Base-by-base conservation (phyloP, 768 basidiomycete genomes). In the Termitomyces sp. region DNA sequence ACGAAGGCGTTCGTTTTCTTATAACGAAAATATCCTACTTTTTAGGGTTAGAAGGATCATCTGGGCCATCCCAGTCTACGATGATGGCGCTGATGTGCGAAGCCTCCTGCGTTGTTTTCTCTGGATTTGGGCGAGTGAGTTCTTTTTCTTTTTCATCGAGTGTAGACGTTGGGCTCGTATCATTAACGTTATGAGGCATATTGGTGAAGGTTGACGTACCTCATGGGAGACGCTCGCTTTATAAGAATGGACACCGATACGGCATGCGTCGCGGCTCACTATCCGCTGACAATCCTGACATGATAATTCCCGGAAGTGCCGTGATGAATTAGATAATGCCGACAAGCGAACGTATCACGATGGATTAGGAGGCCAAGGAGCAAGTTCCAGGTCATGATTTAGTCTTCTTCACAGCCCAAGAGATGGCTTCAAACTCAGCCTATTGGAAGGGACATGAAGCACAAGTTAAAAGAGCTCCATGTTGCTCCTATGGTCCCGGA, bases 31-130 rank as follows among this genome's bases (percentile, higher is more conserved):
- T 20, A 2, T 5, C 53, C 38, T 59, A 84, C 84, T 86, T 85
- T 70, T 79, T 80, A 0, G 86, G 86, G 68, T 87, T 85, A 18
- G 66, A 33, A 0, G 81, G 80, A 63, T 87, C 86, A 32, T 83
- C 70, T 0, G 83, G 81, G 4, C 84, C 85, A 56, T 86, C 84
- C 84, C 85, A 88, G 57, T 84, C 79, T 5, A 88, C 76, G n/a
- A 83, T 66, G 0, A 80, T 59, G 9, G 38, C 33, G 28, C 54
- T 28, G n/a, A 50, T 30, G 12, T 20, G n/a, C n/a, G 56, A 50
- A 18, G 9, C 8, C 18, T 54, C 12, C 32, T 54, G 30, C 3
- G 28, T 18, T 16, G 10, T 18, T 28, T 18, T 18, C 48, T 30
- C 28, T 38, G 16, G 6, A 32, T 32, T 4, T 2, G 20, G 3